phyloP scores from a whole-genome alignment of 2,329 filamentous ascomycete species.

The Fusarium sp. region DNA sequence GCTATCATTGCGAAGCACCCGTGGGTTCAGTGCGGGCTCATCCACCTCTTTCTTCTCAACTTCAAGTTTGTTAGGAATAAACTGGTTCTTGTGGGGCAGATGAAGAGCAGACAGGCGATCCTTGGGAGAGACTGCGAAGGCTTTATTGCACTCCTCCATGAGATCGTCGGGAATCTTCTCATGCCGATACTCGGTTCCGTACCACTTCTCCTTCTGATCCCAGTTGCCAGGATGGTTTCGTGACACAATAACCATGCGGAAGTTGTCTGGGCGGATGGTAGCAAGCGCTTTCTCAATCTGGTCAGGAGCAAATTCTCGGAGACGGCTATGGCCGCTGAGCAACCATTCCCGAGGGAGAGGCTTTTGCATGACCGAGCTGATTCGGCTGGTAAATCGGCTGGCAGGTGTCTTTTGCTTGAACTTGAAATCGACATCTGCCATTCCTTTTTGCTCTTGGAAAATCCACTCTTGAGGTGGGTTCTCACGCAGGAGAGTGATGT shows the following conservation, averaged over 20 bases:
- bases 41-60: slow-evolving; percentile 94
- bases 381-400: slow-evolving; percentile 86
- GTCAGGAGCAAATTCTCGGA: slow-evolving; percentile 84
- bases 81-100: slow-evolving; percentile 92
- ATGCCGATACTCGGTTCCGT: slow-evolving; percentile 91
- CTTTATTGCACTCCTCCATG: slow-evolving; percentile 74
- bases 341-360: slow-evolving; percentile 88
- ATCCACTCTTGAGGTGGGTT: slow-evolving; percentile 90
- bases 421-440: slow-evolving; percentile 93
- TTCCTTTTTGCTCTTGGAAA: slow-evolving; percentile 88
- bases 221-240: slow-evolving; percentile 86
- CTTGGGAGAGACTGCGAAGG: slow-evolving; percentile 66
- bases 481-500: slow-evolving; percentile 86
- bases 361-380: slow-evolving; percentile 91
- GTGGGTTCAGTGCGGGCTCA: slow-evolving; percentile 78
- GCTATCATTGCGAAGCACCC: slow-evolving; percentile 85
- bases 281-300: slow-evolving; percentile 79
- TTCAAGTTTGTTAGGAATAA: slow-evolving; percentile 91
- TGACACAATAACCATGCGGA: slow-evolving; percentile 84
- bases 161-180: slow-evolving; percentile 84
- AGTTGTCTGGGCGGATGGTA: slow-evolving; percentile 86
- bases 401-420: slow-evolving; percentile 94
- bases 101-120: slow-evolving; percentile 78
- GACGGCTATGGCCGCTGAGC: slow-evolving; percentile 79
- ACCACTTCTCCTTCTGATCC: slow-evolving; percentile 95